Evolutionary conservation across 1,139 yeast genomes (phyloP), one percentile per base, ranked within the genome.

Genomic region (Geotrichum fermentans): DNA sequence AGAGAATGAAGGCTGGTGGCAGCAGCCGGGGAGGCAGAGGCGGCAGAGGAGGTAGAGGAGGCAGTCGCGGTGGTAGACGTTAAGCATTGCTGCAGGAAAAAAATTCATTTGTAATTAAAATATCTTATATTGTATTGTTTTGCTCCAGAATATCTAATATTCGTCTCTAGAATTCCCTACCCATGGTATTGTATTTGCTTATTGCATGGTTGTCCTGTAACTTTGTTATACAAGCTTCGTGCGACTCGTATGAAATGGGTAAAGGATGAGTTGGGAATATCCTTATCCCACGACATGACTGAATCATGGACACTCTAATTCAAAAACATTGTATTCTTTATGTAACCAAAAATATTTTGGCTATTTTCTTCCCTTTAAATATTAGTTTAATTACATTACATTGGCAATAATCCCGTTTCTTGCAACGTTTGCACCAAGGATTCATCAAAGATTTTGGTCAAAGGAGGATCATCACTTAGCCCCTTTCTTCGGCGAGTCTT

Each of bases 401-500:
- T 29, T 14, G 40, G 47, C 22, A 72, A 48, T 47, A 68, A 45
- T 28, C 75, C 86, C 35, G 74, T 69, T 35, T 75, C 79, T 53
- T 71, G 70, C 55, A 88, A 65, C 54, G 78, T 77, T 6, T 70
- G 70, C 55, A 74, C 78, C 24, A 85, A 66, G 1, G 78, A 83
- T 1, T 70, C 66, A 50, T 83, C 95, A 34, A 92, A 75, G 61
- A 83, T 88, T 58, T 82, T 82, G 49, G 77, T 74, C 50, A 90
- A 64, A 2, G 78, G 75, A 4, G 96, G 95, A 43, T 86, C 95
- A 17, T 84, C 92, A 26, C 65, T 60, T 22, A 73, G 58, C 0
- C 97, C 97, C 64, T 89, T 90, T 57, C 97, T 75, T 57, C 81
- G 79, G 62, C 99, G 75, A 0, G 97, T 89, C 66, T 94, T 94